Base-by-base conservation (phyloP, 306 rosid species). In the Cicer pinnatifidum region DNA sequence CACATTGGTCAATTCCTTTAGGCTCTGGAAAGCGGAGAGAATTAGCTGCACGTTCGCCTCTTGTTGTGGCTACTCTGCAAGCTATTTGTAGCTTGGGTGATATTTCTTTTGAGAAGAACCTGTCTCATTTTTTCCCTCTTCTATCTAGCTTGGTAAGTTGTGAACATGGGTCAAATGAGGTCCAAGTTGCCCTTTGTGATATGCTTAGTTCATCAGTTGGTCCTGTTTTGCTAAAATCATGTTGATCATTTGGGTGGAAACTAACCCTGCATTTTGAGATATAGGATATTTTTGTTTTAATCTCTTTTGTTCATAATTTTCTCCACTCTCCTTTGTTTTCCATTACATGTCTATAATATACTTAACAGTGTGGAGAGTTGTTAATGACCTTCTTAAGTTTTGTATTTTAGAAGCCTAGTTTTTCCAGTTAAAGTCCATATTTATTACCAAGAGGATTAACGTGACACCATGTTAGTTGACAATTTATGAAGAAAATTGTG, bases 131-230 rank as follows among this genome's bases (percentile, higher is more conserved):
- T 82, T 95, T 95, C 79, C 99, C 99, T 33, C 81, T 92, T 8
- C 85, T 95, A 71, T 83, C 97, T 37, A 85, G 82, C 86, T 85
- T 95, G 91, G 85, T 90, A 65, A 82, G 97, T 61, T 92, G 99
- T 67, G 97, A 95, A 71, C 97, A 95, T 62, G 99, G 99, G 20
- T 90, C 99, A n/a, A 84, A 82, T 39, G 99, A 92, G 59, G 90
- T 95, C 69, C 97, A 95, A 86, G 75, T 75, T 19, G 97, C 97
- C 67, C 96, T 95, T 60, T 85, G 92, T 58, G 97, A 92, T 60
- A 95, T 95, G 96, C 93, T 92, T 73, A 82, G 87, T 82, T 86
- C 86, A 60, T 81, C 97, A 1, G 85, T 95, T 12, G 99, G 99
- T 76, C 97, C 99, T 39, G 67, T 95, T 80, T 81, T 95, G 69